Evolutionary conservation across 2,329 filamentous ascomycete genomes (phyloP).

Genomic region (Colletotrichum cordylinicola): DNA sequence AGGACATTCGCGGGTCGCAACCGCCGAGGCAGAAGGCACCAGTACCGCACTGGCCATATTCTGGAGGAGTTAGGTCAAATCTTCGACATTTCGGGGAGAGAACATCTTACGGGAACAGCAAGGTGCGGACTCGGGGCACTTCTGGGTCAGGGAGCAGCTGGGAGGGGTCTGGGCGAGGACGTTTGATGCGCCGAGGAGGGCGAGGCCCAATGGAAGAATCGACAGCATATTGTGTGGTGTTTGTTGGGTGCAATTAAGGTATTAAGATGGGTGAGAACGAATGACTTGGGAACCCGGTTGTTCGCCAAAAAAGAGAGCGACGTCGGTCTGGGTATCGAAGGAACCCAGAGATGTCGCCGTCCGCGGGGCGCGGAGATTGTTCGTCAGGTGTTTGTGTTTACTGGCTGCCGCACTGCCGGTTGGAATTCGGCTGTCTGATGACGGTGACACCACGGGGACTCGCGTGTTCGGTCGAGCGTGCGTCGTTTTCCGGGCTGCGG

Average conservation of each 20-base stretch:
- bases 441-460: not conserved
- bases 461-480: not conserved
- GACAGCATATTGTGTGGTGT: slow-evolving; percentile 11
- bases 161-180: slow-evolving; percentile 39
- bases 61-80: slow-evolving; percentile 48
- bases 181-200: slow-evolving; percentile 42
- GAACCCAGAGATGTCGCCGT: not conserved
- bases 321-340: not conserved
- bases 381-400: not conserved
- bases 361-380: not conserved
- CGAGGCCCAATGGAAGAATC: slow-evolving; percentile 39
- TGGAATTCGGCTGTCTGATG: slow-evolving; percentile 9
- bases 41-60: slow-evolving; percentile 91
- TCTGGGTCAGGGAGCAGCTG: slow-evolving; percentile 53
- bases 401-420: not conserved
- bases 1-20: slow-evolving; percentile 88
- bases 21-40: slow-evolving; percentile 96
- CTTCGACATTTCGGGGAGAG: not conserved
- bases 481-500: not conserved
- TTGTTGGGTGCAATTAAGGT: not conserved
- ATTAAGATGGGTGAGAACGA: not conserved
- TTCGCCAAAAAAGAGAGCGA: not conserved
- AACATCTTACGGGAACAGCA: slow-evolving; percentile 78
- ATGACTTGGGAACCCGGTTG: not conserved
- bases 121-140: slow-evolving; percentile 75